Evolutionary conservation across 805 yeast species (phyloP).

Genomic region (Ogataea saltuana): DNA sequence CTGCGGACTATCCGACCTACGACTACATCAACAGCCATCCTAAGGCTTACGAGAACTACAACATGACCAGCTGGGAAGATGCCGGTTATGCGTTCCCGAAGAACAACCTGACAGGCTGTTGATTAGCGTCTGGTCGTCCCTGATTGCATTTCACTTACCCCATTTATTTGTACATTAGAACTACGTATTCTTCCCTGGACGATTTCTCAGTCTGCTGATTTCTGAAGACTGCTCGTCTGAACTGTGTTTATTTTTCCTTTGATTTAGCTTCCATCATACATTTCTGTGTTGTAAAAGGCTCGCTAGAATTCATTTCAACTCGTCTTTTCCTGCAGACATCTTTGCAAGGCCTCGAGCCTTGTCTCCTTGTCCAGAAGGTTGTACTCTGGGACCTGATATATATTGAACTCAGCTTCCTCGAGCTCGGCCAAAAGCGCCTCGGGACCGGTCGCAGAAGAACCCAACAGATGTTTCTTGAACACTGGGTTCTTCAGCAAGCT

Average conservation of each 20-base stretch:
- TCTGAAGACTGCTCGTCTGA: neutral
- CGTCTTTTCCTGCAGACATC: too few species aligned
- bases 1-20: conserved; percentile 77
- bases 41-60: conserved; percentile 66
- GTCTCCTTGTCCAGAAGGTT: conserved; percentile 11
- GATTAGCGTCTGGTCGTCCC: neutral
- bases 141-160: neutral
- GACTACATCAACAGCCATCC: conserved; percentile 76
- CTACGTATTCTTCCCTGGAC: neutral
- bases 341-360: too few species aligned
- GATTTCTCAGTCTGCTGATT: neutral
- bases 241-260: too few species aligned
- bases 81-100: conserved; percentile 77
- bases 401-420: conserved; percentile 2
- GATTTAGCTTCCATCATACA: too few species aligned
- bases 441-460: neutral
- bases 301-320: conserved; percentile 8
- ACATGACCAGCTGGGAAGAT: conserved; percentile 69
- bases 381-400: conserved; percentile 13
- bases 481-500: conserved; percentile 1
- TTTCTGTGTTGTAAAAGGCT: conserved; percentile 6
- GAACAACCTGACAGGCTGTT: conserved; percentile 54
- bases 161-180: conserved; percentile 13
- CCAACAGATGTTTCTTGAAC: neutral
- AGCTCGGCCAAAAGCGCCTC: conserved; percentile 4